These are phyloP conservation scores for Diatrype stigma DNA, from an alignment of 2,329 filamentous ascomycete genomes.

Conservation along the genomic window DNA sequence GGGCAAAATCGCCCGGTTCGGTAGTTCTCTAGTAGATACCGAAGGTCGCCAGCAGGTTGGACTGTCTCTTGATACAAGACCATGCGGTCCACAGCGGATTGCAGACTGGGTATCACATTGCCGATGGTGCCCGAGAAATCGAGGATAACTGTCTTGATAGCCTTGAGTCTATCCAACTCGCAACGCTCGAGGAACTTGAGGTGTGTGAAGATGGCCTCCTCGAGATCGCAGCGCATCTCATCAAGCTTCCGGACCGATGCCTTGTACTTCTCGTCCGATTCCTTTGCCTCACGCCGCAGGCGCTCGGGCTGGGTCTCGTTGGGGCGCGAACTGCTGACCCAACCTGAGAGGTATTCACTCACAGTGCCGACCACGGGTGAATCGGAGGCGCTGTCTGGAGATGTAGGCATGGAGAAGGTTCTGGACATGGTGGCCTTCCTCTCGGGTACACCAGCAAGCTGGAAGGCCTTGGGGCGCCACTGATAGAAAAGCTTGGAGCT, in stretches of 20 bases:
- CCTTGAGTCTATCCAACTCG: constrained; percentile 91
- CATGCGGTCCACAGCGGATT: constrained; percentile 97
- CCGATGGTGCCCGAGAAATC: constrained; percentile 97
- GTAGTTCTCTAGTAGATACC: constrained; percentile 95
- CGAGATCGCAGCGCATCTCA: constrained; percentile 85
- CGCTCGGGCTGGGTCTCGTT: constrained; percentile 88
- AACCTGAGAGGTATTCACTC: constrained; percentile 83
- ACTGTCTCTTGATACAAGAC: constrained; percentile 98
- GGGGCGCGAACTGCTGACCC: constrained; percentile 90
- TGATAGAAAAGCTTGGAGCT: constrained; percentile 97
- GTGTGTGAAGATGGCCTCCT: constrained; percentile 90
- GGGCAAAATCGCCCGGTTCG: constrained; percentile 90
- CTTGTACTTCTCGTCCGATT: constrained; percentile 94
- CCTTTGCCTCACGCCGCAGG: constrained; percentile 80
- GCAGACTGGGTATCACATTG: constrained; percentile 94
- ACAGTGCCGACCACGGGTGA: constrained; percentile 80
- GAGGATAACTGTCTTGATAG: constrained; percentile 95
- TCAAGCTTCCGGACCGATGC: constrained; percentile 80
- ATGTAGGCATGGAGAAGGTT: constrained; percentile 67
- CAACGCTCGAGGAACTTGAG: constrained; percentile 96
- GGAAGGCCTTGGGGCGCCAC: constrained; percentile 90
- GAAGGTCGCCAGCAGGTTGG: constrained; percentile 83
- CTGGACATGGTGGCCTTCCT: constrained; percentile 73
- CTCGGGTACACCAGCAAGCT: constrained; percentile 80
- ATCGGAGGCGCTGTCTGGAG: constrained; percentile 57